Conservation (phyloP, 306 rosid species). For the Quercus dentata region DNA sequence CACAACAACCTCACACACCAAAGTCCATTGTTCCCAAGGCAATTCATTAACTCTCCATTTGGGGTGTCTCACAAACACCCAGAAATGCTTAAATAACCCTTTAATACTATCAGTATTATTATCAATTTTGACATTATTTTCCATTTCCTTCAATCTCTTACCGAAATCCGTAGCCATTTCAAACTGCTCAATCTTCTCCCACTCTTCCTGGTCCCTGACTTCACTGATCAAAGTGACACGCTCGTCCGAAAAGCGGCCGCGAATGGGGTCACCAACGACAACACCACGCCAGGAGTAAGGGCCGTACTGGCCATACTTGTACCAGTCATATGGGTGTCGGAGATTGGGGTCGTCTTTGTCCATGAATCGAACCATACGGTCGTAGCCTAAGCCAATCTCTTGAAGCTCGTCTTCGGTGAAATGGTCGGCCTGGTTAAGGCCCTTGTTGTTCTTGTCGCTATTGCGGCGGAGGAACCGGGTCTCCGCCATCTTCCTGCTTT, state of each 20-base stretch:
- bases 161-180: constrained; percentile 76
- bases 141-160: constrained; percentile 47
- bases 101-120: constrained; percentile 36
- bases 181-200: constrained; percentile 83
- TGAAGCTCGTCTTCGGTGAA: constrained; percentile 80
- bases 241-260: constrained; percentile 67
- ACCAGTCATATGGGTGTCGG: constrained; percentile 87
- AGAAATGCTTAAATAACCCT: constrained; percentile 47
- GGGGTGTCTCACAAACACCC: constrained; percentile 87
- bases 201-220: constrained; percentile 79
- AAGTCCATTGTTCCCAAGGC: constrained; percentile 93
- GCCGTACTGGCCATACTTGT: constrained; percentile 83
- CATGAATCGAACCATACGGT: constrained; percentile 85
- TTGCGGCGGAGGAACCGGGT: constrained; percentile 56
- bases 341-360: constrained; percentile 84
- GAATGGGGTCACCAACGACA: constrained; percentile 77
- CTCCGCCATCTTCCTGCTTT: constrained; percentile 59
- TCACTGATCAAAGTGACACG: constrained; percentile 70
- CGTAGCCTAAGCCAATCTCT: constrained; percentile 79
- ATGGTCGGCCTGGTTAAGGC: constrained; percentile 59
- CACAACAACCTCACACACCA: constrained; percentile 69
- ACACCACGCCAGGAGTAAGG: constrained; percentile 93
- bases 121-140: too few species aligned
- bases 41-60: constrained; percentile 69
- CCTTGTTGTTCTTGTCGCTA: constrained; percentile 40